Evolutionary conservation across 805 yeast genomes (phyloP).

Genomic region (Yarrowia sp.): DNA sequence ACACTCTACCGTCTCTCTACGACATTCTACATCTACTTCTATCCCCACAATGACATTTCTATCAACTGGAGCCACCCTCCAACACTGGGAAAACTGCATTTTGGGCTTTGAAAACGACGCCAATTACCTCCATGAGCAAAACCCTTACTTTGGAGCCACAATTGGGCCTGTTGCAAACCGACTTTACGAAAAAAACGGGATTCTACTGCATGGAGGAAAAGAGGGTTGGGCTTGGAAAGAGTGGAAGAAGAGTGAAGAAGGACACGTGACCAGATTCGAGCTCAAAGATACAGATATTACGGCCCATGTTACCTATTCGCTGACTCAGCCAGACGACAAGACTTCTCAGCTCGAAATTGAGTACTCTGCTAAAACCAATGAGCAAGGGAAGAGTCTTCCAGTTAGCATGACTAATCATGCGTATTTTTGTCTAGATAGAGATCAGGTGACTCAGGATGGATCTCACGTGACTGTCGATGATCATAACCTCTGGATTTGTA

Average conservation of each 20-base stretch:
- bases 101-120: not conserved
- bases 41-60: too few relatives aligned
- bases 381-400: not conserved
- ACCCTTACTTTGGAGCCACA: slow-evolving; percentile 6
- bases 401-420: not conserved
- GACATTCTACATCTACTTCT: too few relatives aligned
- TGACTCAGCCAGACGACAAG: not conserved
- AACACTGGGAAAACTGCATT: not conserved
- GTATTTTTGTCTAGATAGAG: not conserved
- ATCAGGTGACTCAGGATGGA: not conserved
- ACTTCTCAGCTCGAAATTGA: not conserved
- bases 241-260: not conserved
- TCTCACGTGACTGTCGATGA: not conserved
- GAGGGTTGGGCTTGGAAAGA: not conserved
- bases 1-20: too few relatives aligned
- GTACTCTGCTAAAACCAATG: not conserved
- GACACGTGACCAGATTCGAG: not conserved
- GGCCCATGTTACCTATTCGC: not conserved
- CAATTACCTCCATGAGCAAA: not conserved
- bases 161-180: slow-evolving; percentile 1
- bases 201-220: not conserved
- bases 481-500: not conserved
- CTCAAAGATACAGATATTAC: not conserved
- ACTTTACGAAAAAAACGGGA: not conserved
- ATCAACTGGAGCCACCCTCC: not conserved